Evolutionary conservation across 2,329 filamentous ascomycete species (phyloP).

Genomic region (Zasmidium cellare): DNA sequence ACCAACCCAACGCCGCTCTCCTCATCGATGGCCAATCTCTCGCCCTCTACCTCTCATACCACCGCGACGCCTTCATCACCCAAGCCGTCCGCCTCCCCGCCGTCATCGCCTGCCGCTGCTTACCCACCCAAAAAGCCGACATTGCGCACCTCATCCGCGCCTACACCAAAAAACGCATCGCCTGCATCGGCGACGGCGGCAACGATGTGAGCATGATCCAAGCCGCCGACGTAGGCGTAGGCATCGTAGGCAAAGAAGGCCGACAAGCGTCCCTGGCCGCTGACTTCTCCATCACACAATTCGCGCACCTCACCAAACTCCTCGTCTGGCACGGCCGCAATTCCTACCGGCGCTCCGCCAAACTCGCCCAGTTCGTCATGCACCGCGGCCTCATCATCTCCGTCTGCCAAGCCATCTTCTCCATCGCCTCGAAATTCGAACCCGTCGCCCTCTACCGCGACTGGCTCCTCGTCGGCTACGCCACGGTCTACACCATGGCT

Average conservation of each 20-base stretch:
- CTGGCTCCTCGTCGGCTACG: slow-evolving; percentile 95
- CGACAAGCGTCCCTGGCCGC: slow-evolving; percentile 91
- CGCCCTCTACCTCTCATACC: slow-evolving; percentile 77
- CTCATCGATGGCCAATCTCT: slow-evolving; percentile 94
- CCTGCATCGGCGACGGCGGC: slow-evolving; percentile 95
- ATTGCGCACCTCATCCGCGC: slow-evolving; percentile 86
- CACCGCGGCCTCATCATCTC: slow-evolving; percentile 93
- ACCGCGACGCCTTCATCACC: slow-evolving; percentile 81
- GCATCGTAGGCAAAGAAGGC: slow-evolving; percentile 97
- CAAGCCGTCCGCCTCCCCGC: slow-evolving; percentile 84
- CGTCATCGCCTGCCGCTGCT: slow-evolving; percentile 94
- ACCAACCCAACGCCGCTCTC: slow-evolving; percentile 81
- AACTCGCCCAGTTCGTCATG: slow-evolving; percentile 96
- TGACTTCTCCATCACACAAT: slow-evolving; percentile 95
- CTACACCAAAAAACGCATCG: slow-evolving; percentile 91
- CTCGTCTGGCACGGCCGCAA: slow-evolving; percentile 99
- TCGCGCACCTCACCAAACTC: slow-evolving; percentile 90
- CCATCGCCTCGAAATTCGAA: slow-evolving; percentile 87
- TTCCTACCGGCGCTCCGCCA: slow-evolving; percentile 92
- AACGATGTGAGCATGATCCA: slow-evolving; percentile 99
- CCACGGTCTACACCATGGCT: slow-evolving; percentile 89
- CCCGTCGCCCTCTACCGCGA: slow-evolving; percentile 94
- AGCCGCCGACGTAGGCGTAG: slow-evolving; percentile 94
- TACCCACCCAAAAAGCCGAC: slow-evolving; percentile 94
- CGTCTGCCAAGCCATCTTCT: slow-evolving; percentile 97